Evolutionary conservation across 306 rosid genomes (phyloP).

Genomic region (Ceratonia siliqua): DNA sequence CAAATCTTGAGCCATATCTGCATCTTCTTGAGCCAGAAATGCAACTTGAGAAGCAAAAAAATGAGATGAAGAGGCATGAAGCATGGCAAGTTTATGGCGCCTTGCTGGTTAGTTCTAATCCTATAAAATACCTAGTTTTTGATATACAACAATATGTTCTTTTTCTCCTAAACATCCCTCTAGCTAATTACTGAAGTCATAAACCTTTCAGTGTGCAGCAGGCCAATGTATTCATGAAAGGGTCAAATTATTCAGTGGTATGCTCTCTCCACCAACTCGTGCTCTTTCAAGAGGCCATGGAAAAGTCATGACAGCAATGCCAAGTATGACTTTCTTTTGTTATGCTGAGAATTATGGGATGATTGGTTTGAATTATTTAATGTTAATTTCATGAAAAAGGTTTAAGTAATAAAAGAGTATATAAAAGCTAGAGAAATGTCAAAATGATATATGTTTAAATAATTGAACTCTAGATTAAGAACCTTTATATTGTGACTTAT

Average conservation of each 20-base stretch:
- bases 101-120: conserved; percentile 64
- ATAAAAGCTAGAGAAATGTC: not conserved
- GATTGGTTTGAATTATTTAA: not conserved
- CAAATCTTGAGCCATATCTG: conserved; percentile 85
- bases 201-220: conserved; percentile 66
- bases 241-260: conserved; percentile 47
- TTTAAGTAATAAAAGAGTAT: not conserved
- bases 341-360: not conserved
- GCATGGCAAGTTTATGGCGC: conserved; percentile 90
- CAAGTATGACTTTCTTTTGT: conserved; percentile 51
- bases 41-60: conserved; percentile 75
- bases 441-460: not conserved
- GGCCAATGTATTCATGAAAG: conserved; percentile 69
- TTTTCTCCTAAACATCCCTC: conserved; percentile 19
- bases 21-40: conserved; percentile 82
- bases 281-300: conserved; percentile 48
- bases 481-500: not conserved
- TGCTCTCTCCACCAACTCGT: conserved; percentile 53
- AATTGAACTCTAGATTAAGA: not conserved
- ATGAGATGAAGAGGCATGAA: conserved; percentile 77
- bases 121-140: not conserved
- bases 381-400: not conserved
- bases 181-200: conserved; percentile 36
- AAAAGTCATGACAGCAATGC: conserved; percentile 43
- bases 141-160: conserved; percentile 2